Conservation (phyloP, 139 green algal genomes). For the Pleodorina starrii region DNA sequence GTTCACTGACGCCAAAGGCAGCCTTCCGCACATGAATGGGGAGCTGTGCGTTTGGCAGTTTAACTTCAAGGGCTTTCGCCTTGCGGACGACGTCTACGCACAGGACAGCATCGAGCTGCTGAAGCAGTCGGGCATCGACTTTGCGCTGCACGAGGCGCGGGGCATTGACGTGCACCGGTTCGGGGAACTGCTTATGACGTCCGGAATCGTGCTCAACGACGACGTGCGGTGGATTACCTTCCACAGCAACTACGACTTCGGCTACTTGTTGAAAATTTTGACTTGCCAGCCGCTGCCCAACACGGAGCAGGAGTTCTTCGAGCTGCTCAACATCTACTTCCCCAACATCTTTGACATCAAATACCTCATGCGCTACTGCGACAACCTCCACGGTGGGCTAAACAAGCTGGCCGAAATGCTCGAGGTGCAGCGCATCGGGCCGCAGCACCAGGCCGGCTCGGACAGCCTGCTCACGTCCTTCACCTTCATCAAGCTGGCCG, state of each 20-base stretch:
- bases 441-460: conserved; percentile 87
- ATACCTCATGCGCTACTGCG: conserved; percentile 96
- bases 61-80: conserved; percentile 97
- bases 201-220: conserved; percentile 97
- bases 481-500: conserved; percentile 95
- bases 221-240: conserved; percentile 77
- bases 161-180: conserved; percentile 97
- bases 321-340: conserved; percentile 96
- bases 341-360: conserved; percentile 99
- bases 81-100: conserved; percentile 97
- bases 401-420: conserved; percentile 97
- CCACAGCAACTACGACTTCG: conserved; percentile 98
- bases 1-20: conserved; percentile 93
- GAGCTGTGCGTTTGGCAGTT: conserved; percentile 99
- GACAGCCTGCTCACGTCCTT: conserved; percentile 91
- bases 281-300: conserved; percentile 90
- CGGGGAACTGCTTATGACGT: conserved; percentile 97
- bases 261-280: conserved; percentile 98
- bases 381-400: conserved; percentile 97
- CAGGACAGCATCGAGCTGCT: conserved; percentile 98
- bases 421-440: conserved; percentile 93
- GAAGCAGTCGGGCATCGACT: conserved; percentile 97
- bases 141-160: conserved; percentile 85
- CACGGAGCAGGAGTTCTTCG: conserved; percentile 95
- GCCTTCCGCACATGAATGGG: conserved; percentile 85